Percentiles rank a stretch among this genome's conserved stretches.
phyloP scores from a whole-genome alignment of 768 basidiomycete genomes.

The Phanerodontia chrysosporium region DNA sequence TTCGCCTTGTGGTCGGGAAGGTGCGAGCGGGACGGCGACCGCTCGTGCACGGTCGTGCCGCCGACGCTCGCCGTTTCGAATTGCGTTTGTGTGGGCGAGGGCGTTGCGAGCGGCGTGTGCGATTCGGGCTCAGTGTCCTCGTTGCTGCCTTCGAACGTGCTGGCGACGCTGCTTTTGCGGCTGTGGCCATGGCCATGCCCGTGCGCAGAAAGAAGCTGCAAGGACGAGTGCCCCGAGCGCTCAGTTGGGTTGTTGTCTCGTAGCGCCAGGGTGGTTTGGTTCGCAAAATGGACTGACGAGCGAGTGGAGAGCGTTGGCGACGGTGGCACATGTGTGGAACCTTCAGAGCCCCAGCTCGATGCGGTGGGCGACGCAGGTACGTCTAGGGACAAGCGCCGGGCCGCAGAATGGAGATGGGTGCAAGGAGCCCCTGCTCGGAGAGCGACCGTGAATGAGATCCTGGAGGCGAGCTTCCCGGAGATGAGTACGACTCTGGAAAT shows the following conservation, averaged over 20 bases:
- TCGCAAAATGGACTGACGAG: constrained; percentile 55
- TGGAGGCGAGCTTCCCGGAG: background rate
- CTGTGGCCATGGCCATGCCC: constrained; percentile 35
- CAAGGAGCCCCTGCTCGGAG: constrained; percentile 7
- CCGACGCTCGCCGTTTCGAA: constrained; percentile 30
- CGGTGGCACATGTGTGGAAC: constrained; percentile 47
- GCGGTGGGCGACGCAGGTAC: constrained; percentile 13
- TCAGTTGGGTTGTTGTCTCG: constrained; percentile 69
- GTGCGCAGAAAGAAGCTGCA: constrained; percentile 43
- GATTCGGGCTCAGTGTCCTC: constrained; percentile 37
- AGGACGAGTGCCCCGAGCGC: constrained; percentile 45
- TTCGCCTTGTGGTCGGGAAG: constrained; percentile 9
- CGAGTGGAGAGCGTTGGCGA: constrained; percentile 73
- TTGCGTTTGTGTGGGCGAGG: constrained; percentile 35
- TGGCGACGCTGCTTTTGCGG: constrained; percentile 57
- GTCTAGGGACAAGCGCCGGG: constrained; percentile 18
- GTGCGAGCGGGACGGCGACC: constrained; percentile 12
- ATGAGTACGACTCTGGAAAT: constrained; percentile 7
- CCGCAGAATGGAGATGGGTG: constrained; percentile 12
- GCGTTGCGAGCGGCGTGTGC: constrained; percentile 27
- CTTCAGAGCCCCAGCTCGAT: constrained; percentile 34
- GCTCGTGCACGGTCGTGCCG: constrained; percentile 17
- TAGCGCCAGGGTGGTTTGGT: constrained; percentile 44
- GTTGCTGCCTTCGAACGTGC: constrained; percentile 42
- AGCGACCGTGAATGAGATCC: constrained; percentile 3